phyloP scores from a whole-genome alignment of 768 basidiomycete species.

The Porphyrellus cyaneotinctus region DNA sequence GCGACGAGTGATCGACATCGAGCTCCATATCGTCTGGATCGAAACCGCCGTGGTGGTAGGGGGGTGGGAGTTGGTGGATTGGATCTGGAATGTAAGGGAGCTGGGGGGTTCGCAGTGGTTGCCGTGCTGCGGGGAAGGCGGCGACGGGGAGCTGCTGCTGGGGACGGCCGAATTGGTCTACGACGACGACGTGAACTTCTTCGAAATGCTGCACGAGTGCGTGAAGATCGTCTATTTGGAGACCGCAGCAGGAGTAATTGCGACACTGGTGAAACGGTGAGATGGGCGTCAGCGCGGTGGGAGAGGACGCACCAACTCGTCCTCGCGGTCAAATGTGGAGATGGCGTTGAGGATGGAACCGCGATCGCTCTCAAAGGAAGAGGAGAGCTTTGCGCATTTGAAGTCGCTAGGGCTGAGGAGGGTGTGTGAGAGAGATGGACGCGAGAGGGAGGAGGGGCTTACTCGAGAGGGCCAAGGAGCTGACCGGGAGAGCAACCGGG shows the following conservation, averaged over 20 bases:
- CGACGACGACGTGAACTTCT: conserved; percentile 79
- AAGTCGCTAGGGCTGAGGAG: conserved; percentile 41
- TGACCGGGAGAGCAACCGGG: conserved; percentile 62
- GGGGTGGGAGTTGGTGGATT: conserved; percentile 24
- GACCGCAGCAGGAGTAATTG: conserved; percentile 88
- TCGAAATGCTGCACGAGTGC: conserved; percentile 92
- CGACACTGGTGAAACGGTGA: conserved; percentile 51
- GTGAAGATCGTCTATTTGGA: conserved; percentile 70
- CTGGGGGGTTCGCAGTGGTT: conserved; percentile 32
- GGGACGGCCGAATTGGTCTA: conserved; percentile 41
- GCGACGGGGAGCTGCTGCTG: conserved; percentile 29
- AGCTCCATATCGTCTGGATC: conserved; percentile 84
- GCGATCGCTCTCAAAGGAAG: conserved; percentile 59
- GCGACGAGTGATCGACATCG: conserved; percentile 55
- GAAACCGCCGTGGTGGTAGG: conserved; percentile 41
- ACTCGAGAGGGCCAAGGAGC: conserved; percentile 64
- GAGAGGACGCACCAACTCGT: conserved; percentile 56
- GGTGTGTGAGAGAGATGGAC: neutral
- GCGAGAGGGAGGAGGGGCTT: conserved; percentile 24
- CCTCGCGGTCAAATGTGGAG: conserved; percentile 62
- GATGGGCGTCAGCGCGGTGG: neutral
- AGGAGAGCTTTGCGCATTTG: conserved; percentile 42
- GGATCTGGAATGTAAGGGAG: conserved; percentile 27
- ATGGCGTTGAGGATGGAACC: conserved; percentile 62
- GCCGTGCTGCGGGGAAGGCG: conserved; percentile 34